These are phyloP conservation scores for Euclidium syriacum DNA, from an alignment of 345 rosid species.

Conservation along the genomic window DNA sequence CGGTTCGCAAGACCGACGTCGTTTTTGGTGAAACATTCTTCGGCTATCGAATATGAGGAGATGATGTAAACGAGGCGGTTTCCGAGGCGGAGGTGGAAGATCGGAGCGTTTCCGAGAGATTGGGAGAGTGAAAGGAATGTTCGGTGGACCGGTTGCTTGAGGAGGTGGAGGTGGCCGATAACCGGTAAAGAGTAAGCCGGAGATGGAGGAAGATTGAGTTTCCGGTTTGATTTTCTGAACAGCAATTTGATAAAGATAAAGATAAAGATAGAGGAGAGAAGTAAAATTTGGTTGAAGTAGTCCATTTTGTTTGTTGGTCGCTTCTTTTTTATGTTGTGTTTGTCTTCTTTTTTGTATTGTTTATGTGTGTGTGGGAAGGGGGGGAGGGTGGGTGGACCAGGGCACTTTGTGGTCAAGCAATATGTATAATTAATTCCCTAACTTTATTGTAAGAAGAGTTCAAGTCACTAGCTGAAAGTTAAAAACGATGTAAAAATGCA, in stretches of 20 bases:
- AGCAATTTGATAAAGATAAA: conserved; percentile 5
- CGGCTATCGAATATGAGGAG: conserved; percentile 30
- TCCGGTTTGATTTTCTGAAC: neutral
- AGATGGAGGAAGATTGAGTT: conserved; percentile 40
- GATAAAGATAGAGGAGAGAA: conserved; percentile 4
- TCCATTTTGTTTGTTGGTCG: neutral
- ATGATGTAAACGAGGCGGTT: conserved; percentile 37
- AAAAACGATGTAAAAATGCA: too few relatives aligned
- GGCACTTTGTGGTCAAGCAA: too few relatives aligned
- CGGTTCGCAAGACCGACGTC: conserved; percentile 54
- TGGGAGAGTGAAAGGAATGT: conserved; percentile 16
- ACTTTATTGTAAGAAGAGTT: too few relatives aligned
- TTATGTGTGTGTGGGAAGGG: too few relatives aligned
- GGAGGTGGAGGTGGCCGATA: conserved; percentile 27
- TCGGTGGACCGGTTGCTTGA: conserved; percentile 17
- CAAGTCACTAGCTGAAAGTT: too few relatives aligned
- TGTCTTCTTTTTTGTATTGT: neutral
- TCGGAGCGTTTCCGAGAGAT: conserved; percentile 31
- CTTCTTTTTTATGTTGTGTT: neutral
- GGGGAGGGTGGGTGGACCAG: too few relatives aligned
- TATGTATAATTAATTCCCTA: too few relatives aligned
- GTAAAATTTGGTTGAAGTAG: neutral
- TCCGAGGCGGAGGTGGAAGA: conserved; percentile 46
- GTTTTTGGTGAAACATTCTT: conserved; percentile 53
- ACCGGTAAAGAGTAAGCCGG: conserved; percentile 31